Evolutionary conservation across 2,329 filamentous ascomycete species (phyloP).

Genomic region (Tolypocladium inflatum): DNA sequence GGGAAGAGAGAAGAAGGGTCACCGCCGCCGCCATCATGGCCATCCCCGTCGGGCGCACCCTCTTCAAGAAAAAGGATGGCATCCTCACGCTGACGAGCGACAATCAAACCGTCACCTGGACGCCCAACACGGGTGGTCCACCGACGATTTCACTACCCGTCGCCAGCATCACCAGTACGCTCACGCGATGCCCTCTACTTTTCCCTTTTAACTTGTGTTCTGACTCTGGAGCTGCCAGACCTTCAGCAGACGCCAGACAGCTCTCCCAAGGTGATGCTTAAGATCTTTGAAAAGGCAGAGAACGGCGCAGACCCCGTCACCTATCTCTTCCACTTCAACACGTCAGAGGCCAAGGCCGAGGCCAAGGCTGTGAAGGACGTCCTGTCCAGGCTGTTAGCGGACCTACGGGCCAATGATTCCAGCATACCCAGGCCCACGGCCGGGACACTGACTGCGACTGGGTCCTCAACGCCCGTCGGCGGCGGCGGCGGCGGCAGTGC

Average conservation of each 20-base stretch:
- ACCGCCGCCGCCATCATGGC: conserved; percentile 33
- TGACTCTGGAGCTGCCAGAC: conserved; percentile 39
- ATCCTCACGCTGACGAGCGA: conserved; percentile 67
- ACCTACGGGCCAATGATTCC: conserved; percentile 48
- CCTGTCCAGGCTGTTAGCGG: conserved; percentile 68
- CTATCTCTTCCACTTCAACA: conserved; percentile 87
- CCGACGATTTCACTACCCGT: conserved; percentile 62
- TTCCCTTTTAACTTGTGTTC: not conserved
- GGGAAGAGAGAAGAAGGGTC: not conserved
- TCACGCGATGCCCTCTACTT: conserved; percentile 1
- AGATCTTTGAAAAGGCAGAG: conserved; percentile 69
- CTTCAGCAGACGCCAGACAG: conserved; percentile 88
- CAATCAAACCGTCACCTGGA: conserved; percentile 71
- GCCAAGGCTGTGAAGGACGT: conserved; percentile 78
- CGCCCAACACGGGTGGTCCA: conserved; percentile 54
- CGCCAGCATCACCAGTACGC: conserved; percentile 71
- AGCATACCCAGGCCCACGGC: conserved; percentile 37
- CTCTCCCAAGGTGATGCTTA: conserved; percentile 87
- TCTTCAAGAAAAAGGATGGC: conserved; percentile 96
- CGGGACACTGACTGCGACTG: conserved; percentile 14
- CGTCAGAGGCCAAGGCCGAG: conserved; percentile 67
- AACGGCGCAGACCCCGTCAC: conserved; percentile 51
- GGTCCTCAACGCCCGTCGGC: conserved; percentile 17
- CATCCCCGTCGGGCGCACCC: conserved; percentile 53
- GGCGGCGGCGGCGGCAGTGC: conserved; percentile 25